Evolutionary conservation across 1,139 yeast genomes (phyloP), one percentile per base, ranked within the genome.

Genomic region (Yamadazyma friedrichii): DNA sequence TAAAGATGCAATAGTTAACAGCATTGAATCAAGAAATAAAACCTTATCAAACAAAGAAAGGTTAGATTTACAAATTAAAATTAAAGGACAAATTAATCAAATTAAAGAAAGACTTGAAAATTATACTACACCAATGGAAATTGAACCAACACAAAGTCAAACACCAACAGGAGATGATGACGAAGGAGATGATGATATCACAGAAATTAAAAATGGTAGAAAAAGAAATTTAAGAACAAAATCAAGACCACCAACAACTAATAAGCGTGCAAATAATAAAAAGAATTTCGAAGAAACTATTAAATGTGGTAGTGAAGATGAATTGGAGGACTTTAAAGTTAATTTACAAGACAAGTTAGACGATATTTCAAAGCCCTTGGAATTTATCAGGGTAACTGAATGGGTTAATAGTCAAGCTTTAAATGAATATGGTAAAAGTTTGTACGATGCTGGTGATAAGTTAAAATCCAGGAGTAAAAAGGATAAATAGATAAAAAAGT

Each of bases 321-420:
- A 51, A 31, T 34, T 51, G 13, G 27, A 42, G n/a, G 74, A 68
- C 33, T 61, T 72, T 41, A 56, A 57, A 22, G 56, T 53, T 10
- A 53, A 59, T 2, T 61, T 74, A 15, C 43, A 54, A 33, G 55
- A 54, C 12, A 55, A 57, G 31, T 50, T 77, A 38, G 54, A 50
- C 2, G 59, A 60, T 8, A 53, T 69, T 46, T 56, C 58, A 40
- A 58, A 62, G 25, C 69, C 70, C 15, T 62, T 74, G 40, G 78
- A 70, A 43, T 54, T 66, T 35, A 63, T 67, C 22, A 58, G 82
- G 40, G 78, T 79, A 20, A 53, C 70, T 4, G 80, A 77, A 44
- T 82, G 88, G 88, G 80, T 79, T 22, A 82, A 82, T 51, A 70
- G 80, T 6, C 61, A 68, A 13, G 85, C 87, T 1, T 52, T 71